Conservation (phyloP, 2,329 filamentous ascomycete genomes). For the Epichloe uncinata region DNA sequence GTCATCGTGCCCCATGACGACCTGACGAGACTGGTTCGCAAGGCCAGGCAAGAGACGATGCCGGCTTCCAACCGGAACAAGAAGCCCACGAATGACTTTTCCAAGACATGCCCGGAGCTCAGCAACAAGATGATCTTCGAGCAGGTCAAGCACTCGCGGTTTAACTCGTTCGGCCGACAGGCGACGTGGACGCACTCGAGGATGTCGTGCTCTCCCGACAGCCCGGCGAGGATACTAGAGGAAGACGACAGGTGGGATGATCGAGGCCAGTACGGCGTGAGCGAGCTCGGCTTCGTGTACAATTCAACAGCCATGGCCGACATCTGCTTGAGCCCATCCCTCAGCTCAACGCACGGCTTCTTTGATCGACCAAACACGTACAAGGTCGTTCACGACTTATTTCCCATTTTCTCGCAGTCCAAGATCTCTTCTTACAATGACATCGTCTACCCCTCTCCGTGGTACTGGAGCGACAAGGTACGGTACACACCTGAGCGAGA, state of each 20-base stretch:
- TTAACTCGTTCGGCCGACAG: constrained; percentile 83
- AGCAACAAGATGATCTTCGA: constrained; percentile 60
- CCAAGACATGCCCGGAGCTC: constrained; percentile 51
- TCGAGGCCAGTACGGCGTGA: constrained; percentile 50
- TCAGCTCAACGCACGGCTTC: constrained; percentile 70
- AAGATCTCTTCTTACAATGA: constrained; percentile 92
- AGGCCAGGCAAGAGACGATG: constrained; percentile 52
- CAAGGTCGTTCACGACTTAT: constrained; percentile 77
- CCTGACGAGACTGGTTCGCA: constrained; percentile 54
- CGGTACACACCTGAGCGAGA: constrained; percentile 61
- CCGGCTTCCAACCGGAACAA: constrained; percentile 41
- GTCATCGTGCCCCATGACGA: constrained; percentile 79
- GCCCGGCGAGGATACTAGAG: constrained; percentile 56
- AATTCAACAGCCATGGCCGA: constrained; percentile 84
- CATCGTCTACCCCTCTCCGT: constrained; percentile 90
- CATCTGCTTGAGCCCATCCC: constrained; percentile 76
- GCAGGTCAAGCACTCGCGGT: constrained; percentile 67
- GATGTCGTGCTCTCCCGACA: constrained; percentile 70
- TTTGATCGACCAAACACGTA: constrained; percentile 90
- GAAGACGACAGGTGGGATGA: constrained; percentile 59
- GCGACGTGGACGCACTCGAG: constrained; percentile 85
- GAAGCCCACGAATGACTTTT: constrained; percentile 57
- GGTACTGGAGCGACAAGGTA: constrained; percentile 91
- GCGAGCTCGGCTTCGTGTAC: constrained; percentile 73
- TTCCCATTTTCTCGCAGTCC: constrained; percentile 90